phyloP scores from a whole-genome alignment of 2,329 filamentous ascomycete species.

The Colletotrichum caudatum region DNA sequence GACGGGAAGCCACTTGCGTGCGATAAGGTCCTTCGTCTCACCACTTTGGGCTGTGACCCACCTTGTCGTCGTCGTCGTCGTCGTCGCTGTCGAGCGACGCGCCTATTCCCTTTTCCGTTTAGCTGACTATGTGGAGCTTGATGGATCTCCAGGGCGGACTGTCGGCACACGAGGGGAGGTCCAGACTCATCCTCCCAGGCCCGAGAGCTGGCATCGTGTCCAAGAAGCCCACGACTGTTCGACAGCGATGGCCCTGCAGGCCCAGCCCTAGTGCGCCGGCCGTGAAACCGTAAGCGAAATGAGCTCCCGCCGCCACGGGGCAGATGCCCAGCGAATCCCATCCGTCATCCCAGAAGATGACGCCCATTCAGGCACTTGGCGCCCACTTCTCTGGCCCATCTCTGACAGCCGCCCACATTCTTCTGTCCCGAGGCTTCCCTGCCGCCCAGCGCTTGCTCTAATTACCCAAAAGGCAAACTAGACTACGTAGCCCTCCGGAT shows the following conservation, averaged over 20 bases:
- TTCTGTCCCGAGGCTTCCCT: conserved; percentile 2
- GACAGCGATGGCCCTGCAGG: conserved; percentile 32
- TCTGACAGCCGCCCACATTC: conserved; percentile 36
- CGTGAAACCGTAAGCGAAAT: conserved; percentile 43
- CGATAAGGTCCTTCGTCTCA: conserved; percentile 34
- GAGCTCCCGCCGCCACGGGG: conserved; percentile 40
- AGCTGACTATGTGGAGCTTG: conserved; percentile 36
- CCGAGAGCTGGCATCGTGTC: conserved; percentile 18
- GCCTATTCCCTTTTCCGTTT: conserved; percentile 33
- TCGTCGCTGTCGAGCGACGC: neutral
- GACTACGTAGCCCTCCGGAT: conserved; percentile 19
- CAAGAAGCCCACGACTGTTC: conserved; percentile 10
- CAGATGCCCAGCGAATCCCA: conserved; percentile 31
- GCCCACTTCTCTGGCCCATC: conserved; percentile 11
- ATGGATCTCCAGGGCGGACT: conserved; percentile 25
- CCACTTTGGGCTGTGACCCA: conserved; percentile 33
- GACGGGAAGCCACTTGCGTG: conserved; percentile 14
- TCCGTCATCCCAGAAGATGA: conserved; percentile 24
- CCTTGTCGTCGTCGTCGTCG: neutral
- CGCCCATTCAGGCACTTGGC: conserved; percentile 27
- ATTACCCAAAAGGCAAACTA: too few relatives aligned
- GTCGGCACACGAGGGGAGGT: conserved; percentile 12
- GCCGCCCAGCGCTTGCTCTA: neutral
- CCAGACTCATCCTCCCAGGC: conserved; percentile 17
- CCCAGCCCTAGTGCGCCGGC: conserved; percentile 29